Evolutionary conservation across 768 basidiomycete genomes (phyloP).

Genomic region (Cyclocybe cylindracea): DNA sequence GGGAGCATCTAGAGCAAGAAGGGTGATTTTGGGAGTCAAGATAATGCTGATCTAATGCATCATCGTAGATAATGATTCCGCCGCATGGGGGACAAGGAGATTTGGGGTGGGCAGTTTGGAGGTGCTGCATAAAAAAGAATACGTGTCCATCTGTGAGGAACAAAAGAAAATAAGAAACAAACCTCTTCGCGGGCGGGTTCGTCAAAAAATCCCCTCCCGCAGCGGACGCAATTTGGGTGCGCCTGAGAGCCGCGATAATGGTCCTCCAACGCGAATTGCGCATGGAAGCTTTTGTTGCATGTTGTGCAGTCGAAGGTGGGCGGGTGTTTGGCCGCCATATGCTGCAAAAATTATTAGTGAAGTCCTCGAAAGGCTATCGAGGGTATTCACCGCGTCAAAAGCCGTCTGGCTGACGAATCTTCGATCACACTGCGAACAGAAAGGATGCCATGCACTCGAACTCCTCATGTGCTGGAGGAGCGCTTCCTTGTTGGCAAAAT

Average conservation of each 20-base stretch:
- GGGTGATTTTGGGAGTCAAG: conserved; percentile 38
- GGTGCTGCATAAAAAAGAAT: conserved; percentile 30
- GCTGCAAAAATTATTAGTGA: conserved; percentile 22
- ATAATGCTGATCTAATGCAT: conserved; percentile 40
- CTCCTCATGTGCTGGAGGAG: conserved; percentile 39
- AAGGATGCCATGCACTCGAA: conserved; percentile 35
- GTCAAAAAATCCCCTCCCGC: conserved; percentile 45
- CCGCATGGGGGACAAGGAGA: conserved; percentile 28
- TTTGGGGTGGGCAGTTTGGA: conserved; percentile 25
- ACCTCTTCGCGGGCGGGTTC: conserved; percentile 34
- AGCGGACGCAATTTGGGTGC: conserved; percentile 48
- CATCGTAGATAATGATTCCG: conserved; percentile 32
- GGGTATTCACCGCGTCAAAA: conserved; percentile 35
- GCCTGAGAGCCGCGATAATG: conserved; percentile 45
- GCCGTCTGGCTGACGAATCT: conserved; percentile 35
- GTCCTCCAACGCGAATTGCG: conserved; percentile 40
- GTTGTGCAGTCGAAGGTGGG: conserved; percentile 40
- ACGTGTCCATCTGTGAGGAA: background rate
- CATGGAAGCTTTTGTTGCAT: conserved; percentile 34
- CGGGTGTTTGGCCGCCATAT: conserved; percentile 43
- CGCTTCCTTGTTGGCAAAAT: conserved; percentile 36
- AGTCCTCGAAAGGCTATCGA: background rate
- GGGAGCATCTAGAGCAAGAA: conserved; percentile 29
- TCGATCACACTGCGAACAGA: conserved; percentile 34
- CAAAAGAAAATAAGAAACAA: conserved; percentile 5